These are phyloP conservation scores for Astraeus odoratus DNA, from an alignment of 768 basidiomycete genomes.

Conservation along the genomic window DNA sequence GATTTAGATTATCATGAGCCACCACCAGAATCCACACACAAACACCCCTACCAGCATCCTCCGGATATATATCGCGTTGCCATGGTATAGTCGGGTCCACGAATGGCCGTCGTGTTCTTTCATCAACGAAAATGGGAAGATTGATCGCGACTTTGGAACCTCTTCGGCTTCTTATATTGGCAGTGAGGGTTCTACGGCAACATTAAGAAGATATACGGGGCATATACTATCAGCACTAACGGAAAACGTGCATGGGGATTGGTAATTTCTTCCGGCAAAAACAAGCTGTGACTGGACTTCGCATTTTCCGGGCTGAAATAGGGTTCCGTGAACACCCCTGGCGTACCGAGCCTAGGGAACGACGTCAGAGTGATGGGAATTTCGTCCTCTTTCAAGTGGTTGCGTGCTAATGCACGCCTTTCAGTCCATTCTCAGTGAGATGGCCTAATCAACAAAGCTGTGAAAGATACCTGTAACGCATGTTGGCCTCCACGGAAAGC, in stretches of 20 bases:
- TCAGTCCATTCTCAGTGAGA: constrained; percentile 4
- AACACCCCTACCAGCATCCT: constrained; percentile 63
- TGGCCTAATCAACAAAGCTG: not conserved
- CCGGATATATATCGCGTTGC: constrained; percentile 75
- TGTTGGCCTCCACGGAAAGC: constrained; percentile 86
- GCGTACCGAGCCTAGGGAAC: constrained; percentile 88
- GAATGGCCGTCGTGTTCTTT: constrained; percentile 82
- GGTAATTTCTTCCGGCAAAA: constrained; percentile 91
- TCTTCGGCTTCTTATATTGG: constrained; percentile 86
- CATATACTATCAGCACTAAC: constrained; percentile 45
- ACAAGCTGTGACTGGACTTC: constrained; percentile 85
- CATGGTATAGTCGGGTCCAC: constrained; percentile 90
- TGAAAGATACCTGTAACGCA: constrained; percentile 75
- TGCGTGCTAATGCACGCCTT: constrained; percentile 79
- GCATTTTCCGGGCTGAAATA: constrained; percentile 69
- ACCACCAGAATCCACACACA: constrained; percentile 4
- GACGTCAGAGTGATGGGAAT: constrained; percentile 89
- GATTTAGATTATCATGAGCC: constrained; percentile 3
- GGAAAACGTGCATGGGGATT: constrained; percentile 98
- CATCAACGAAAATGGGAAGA: constrained; percentile 86
- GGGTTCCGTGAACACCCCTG: constrained; percentile 90
- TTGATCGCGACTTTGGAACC: constrained; percentile 95
- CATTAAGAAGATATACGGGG: constrained; percentile 7
- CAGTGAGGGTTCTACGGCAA: constrained; percentile 78
- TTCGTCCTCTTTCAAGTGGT: constrained; percentile 79